A percentile compares a stretch with the other conserved stretches of the same genome.
Conservation (phyloP, 2,329 filamentous ascomycete species). For the Colletotrichum australisinense region DNA sequence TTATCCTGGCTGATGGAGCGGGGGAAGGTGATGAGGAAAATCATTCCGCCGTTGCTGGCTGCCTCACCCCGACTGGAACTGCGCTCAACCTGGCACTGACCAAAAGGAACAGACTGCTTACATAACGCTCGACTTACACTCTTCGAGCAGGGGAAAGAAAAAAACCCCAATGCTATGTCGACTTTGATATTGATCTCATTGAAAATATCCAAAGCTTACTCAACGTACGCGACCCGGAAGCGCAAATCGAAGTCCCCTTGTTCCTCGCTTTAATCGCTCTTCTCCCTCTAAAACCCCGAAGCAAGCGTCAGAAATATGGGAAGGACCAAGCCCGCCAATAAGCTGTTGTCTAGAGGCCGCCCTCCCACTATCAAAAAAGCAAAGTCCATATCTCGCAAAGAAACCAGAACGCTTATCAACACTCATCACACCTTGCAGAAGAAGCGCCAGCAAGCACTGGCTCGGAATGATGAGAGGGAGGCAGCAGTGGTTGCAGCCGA, state of each 20-base stretch:
- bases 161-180: background rate
- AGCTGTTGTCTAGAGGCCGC: slow-evolving; percentile 60
- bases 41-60: background rate
- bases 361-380: slow-evolving; percentile 64
- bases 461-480: slow-evolving; percentile 62
- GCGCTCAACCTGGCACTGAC: background rate
- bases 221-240: background rate
- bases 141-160: background rate
- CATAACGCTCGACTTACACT: background rate
- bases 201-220: background rate
- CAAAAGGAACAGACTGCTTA: background rate
- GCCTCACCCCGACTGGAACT: too few species aligned
- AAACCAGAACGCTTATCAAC: slow-evolving; percentile 73
- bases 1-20: background rate
- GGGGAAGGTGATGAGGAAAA: background rate
- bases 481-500: slow-evolving; percentile 60
- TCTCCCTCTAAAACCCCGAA: too few species aligned
- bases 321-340: slow-evolving; percentile 20
- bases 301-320: slow-evolving; percentile 14
- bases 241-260: background rate
- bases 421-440: slow-evolving; percentile 75
- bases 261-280: too few species aligned
- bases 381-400: slow-evolving; percentile 72
- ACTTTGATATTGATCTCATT: background rate
- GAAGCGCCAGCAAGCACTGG: slow-evolving; percentile 65